phyloP scores from a whole-genome alignment of 805 yeast genomes.

The Hanseniaspora guilliermondii region DNA sequence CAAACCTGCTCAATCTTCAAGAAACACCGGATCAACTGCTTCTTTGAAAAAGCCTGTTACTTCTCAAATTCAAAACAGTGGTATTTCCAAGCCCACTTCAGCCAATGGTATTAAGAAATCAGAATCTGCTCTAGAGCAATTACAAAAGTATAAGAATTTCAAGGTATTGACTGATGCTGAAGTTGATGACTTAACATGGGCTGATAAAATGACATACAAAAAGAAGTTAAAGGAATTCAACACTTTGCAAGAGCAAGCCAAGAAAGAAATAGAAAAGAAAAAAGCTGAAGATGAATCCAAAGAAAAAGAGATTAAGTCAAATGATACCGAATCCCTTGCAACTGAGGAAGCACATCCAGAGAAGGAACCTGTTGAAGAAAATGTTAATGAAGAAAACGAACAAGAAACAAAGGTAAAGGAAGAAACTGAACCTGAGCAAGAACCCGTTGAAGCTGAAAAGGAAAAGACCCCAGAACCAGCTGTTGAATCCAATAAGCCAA shows the following conservation, averaged over 20 bases:
- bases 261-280: constrained; percentile 13
- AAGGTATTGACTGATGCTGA: constrained; percentile 8
- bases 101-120: constrained; percentile 23
- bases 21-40: constrained; percentile 18
- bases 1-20: constrained; percentile 16
- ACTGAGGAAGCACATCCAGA: constrained; percentile 15
- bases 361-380: constrained; percentile 3
- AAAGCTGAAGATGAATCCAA: constrained; percentile 4
- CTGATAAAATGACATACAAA: constrained; percentile 37
- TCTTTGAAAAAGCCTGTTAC: constrained; percentile 18
- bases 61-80: constrained; percentile 19
- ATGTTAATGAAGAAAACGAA: constrained; percentile 4
- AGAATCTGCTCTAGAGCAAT: constrained; percentile 8
- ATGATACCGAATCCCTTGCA: constrained; percentile 11
- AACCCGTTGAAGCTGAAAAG: constrained; percentile 12
- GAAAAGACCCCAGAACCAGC: constrained; percentile 9
- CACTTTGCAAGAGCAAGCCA: constrained; percentile 4
- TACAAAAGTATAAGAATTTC: not conserved
- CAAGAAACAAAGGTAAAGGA: constrained; percentile 2
- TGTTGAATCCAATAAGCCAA: constrained; percentile 6
- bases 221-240: constrained; percentile 12
- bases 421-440: constrained; percentile 10
- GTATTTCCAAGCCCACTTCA: constrained; percentile 22
- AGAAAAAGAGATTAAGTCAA: constrained; percentile 14
- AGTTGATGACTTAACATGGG: constrained; percentile 38